Percentiles rank a stretch among this genome's conserved stretches.
Evolutionary conservation across 305 asterid species (phyloP).

Genomic region (Solanum hybrid): DNA sequence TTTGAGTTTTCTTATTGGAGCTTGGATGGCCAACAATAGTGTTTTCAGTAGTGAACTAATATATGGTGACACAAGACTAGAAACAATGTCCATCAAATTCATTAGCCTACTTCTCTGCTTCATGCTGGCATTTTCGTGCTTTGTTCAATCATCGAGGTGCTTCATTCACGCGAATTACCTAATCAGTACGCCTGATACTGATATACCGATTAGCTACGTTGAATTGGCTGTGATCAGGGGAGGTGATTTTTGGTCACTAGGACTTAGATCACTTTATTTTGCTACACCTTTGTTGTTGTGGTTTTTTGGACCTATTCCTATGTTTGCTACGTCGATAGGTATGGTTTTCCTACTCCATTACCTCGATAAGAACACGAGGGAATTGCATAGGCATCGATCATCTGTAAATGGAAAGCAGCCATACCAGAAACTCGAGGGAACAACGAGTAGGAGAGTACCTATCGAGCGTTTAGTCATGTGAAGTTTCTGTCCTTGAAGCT

Average conservation of each 20-base stretch:
- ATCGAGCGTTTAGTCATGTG: background rate
- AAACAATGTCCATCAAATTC: constrained; percentile 59
- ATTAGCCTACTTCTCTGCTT: constrained; percentile 45
- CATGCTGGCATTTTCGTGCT: constrained; percentile 59
- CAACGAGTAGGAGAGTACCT: background rate
- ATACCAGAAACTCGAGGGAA: background rate
- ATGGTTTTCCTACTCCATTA: constrained; percentile 51
- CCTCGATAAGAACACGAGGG: constrained; percentile 40
- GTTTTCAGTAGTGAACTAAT: constrained; percentile 53
- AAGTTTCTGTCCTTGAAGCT: background rate
- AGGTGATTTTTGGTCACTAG: constrained; percentile 73
- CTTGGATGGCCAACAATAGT: constrained; percentile 63
- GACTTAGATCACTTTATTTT: constrained; percentile 59
- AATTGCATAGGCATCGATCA: constrained; percentile 23
- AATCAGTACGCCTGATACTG: constrained; percentile 45
- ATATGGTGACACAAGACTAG: constrained; percentile 60
- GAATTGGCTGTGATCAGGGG: constrained; percentile 56
- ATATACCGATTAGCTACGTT: constrained; percentile 33
- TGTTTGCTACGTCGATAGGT: constrained; percentile 46
- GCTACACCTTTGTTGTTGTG: constrained; percentile 55
- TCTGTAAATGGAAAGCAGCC: background rate
- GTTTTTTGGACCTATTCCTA: constrained; percentile 77
- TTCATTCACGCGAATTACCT: constrained; percentile 64
- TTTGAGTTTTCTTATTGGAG: constrained; percentile 52
- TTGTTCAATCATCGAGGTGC: constrained; percentile 63